Evolutionary conservation across 2,329 filamentous ascomycete genomes (phyloP).

Genomic region (Drechslerella dactyloides): DNA sequence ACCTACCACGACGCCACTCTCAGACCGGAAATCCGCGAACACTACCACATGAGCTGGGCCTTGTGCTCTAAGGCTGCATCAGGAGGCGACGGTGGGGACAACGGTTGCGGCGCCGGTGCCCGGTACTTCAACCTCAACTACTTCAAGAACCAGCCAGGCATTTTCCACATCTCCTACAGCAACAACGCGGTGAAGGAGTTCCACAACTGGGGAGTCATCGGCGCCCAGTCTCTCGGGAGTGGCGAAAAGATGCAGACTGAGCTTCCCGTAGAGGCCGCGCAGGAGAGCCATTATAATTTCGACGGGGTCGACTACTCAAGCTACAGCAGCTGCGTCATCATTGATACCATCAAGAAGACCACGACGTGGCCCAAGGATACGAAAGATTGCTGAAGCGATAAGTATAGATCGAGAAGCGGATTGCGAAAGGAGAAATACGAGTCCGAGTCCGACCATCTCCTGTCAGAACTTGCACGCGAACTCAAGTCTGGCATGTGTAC

Average conservation of each 20-base stretch:
- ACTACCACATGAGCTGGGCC: slow-evolving; percentile 13
- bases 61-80: slow-evolving; percentile 8
- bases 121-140: slow-evolving; percentile 13
- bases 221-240: neutral
- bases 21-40: neutral
- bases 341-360: too few relatives aligned
- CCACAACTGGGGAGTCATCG: neutral
- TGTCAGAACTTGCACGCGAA: too few relatives aligned
- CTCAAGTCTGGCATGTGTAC: too few relatives aligned
- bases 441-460: too few relatives aligned
- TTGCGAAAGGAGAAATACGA: too few relatives aligned
- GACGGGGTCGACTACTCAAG: too few relatives aligned
- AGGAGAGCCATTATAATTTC: too few relatives aligned
- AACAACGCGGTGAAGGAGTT: neutral
- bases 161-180: slow-evolving; percentile 9
- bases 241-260: too few relatives aligned
- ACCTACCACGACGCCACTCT: slow-evolving; percentile 10
- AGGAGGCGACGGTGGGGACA: neutral
- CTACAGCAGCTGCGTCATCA: too few relatives aligned
- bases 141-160: slow-evolving; percentile 6
- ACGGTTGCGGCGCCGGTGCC: neutral
- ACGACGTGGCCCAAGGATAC: too few relatives aligned
- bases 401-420: too few relatives aligned
- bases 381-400: too few relatives aligned
- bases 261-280: neutral